Percentiles rank a stretch among this genome's conserved stretches.
Conservation (phyloP, 2,329 filamentous ascomycete species). For the Calonectria ilicicola region DNA sequence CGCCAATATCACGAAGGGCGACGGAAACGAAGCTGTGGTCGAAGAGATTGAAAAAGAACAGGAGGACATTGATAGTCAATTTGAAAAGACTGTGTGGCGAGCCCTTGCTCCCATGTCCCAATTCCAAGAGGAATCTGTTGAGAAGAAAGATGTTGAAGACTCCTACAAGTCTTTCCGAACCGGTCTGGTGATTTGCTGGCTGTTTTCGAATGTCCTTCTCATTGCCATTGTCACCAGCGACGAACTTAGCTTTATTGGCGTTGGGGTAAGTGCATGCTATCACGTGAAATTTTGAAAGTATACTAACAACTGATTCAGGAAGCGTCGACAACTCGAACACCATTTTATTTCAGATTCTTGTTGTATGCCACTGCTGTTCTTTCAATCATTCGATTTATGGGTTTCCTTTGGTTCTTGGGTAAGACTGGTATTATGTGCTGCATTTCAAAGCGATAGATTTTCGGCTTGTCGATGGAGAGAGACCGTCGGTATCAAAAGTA, state of each 20-base stretch:
- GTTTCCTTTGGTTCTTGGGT: slow-evolving; percentile 92
- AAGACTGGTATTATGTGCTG: slow-evolving; percentile 95
- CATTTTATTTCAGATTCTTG: slow-evolving; percentile 88
- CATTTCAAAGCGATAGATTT: slow-evolving; percentile 70
- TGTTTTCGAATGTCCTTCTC: slow-evolving; percentile 1
- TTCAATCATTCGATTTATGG: slow-evolving; percentile 87
- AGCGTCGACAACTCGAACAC: slow-evolving; percentile 71
- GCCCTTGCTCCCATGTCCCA: not conserved
- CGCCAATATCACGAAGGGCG: not conserved
- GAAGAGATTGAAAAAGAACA: slow-evolving; percentile 16
- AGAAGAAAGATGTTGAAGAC: slow-evolving; percentile 5
- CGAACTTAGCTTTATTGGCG: not conserved
- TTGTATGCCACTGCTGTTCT: slow-evolving; percentile 88
- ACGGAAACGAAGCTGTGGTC: slow-evolving; percentile 4
- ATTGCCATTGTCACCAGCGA: slow-evolving; percentile 5
- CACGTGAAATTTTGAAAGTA: not conserved
- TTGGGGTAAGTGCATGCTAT: not conserved
- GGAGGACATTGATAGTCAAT: slow-evolving; percentile 14
- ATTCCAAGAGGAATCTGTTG: not conserved
- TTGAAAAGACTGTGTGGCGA: slow-evolving; percentile 12
- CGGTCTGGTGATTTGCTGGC: not conserved
- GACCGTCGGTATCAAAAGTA: not conserved
- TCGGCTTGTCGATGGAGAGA: too few relatives aligned
- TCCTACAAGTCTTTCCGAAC: slow-evolving; percentile 19
- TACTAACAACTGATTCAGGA: not conserved